Percentiles rank a stretch among this genome's conserved stretches.
Conservation (phyloP, 2,329 filamentous ascomycete species). For the Penicillium sp. region DNA sequence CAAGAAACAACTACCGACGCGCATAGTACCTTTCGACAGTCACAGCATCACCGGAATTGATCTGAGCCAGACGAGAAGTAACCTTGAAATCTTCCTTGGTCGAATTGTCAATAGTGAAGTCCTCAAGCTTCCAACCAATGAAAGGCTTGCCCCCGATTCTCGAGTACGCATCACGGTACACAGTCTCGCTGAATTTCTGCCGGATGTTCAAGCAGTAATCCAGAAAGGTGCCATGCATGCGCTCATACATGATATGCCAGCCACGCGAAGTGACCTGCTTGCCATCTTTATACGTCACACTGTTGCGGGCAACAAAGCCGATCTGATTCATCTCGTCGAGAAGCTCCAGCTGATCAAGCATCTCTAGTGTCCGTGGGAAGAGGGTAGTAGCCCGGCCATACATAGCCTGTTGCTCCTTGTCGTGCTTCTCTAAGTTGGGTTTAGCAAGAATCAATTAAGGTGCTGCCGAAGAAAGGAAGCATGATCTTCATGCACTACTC, state of each 20-base stretch:
- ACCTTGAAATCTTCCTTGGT: neutral
- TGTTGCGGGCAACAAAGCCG: slow-evolving; percentile 28
- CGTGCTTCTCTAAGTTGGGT: slow-evolving; percentile 50
- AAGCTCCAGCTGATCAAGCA: slow-evolving; percentile 52
- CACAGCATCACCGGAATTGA: neutral
- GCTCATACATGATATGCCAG: slow-evolving; percentile 17
- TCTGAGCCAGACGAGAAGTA: neutral
- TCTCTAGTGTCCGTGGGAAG: slow-evolving; percentile 55
- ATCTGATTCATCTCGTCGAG: slow-evolving; percentile 66
- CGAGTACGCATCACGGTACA: neutral
- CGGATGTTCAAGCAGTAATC: neutral
- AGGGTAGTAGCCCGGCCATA: slow-evolving; percentile 59
- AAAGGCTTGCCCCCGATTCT: neutral
- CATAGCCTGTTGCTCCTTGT: slow-evolving; percentile 40
- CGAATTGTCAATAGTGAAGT: neutral
- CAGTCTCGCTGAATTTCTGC: neutral
- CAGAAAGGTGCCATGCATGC: neutral
- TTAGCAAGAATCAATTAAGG: neutral
- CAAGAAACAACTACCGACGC: neutral
- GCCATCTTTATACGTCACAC: slow-evolving; percentile 44
- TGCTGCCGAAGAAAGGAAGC: neutral
- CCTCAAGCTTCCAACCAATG: neutral
- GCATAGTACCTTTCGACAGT: slow-evolving; percentile 22
- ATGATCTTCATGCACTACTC: slow-evolving; percentile 20
- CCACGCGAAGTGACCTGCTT: slow-evolving; percentile 27